Conservation (phyloP, 768 basidiomycete species). For the Mycena galopus region DNA sequence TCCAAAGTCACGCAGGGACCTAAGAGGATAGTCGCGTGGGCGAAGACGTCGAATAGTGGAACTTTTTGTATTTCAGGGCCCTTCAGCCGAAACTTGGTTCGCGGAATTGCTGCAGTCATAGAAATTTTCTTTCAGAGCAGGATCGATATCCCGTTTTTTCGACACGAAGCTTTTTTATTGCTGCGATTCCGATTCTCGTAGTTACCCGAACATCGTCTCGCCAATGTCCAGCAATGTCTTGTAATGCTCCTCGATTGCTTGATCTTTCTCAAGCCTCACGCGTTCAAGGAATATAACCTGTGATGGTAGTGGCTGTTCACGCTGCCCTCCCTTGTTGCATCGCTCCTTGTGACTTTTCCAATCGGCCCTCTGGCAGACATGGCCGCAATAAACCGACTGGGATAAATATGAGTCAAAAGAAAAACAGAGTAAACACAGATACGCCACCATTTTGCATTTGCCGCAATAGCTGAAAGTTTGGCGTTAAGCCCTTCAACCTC, state of each 20-base stretch:
- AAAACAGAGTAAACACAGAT: not conserved
- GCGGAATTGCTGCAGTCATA: no score
- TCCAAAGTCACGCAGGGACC: no score
- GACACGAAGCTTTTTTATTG: no score
- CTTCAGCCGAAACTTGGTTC: no score
- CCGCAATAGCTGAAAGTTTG: slow-evolving; percentile 2
- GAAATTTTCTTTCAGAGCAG: no score
- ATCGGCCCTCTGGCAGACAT: slow-evolving; percentile 1
- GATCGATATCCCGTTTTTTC: no score
- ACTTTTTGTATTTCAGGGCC: no score
- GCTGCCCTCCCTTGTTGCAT: slow-evolving; percentile 3
- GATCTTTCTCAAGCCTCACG: not conserved
- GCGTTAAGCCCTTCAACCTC: not conserved
- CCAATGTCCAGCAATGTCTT: not conserved
- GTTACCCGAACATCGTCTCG: no score
- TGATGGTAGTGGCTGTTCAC: slow-evolving; percentile 8
- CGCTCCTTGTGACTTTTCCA: slow-evolving; percentile 17
- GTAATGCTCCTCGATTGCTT: not conserved
- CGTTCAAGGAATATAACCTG: not conserved
- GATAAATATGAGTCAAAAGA: not conserved
- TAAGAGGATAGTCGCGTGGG: no score
- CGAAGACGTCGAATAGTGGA: no score
- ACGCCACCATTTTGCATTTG: slow-evolving; percentile 22
- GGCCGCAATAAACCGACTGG: slow-evolving; percentile 18
- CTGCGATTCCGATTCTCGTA: no score